A percentile compares a stretch with the other conserved stretches of the same genome.
Evolutionary conservation across 306 rosid genomes (phyloP).

Genomic region (Glycine soja): DNA sequence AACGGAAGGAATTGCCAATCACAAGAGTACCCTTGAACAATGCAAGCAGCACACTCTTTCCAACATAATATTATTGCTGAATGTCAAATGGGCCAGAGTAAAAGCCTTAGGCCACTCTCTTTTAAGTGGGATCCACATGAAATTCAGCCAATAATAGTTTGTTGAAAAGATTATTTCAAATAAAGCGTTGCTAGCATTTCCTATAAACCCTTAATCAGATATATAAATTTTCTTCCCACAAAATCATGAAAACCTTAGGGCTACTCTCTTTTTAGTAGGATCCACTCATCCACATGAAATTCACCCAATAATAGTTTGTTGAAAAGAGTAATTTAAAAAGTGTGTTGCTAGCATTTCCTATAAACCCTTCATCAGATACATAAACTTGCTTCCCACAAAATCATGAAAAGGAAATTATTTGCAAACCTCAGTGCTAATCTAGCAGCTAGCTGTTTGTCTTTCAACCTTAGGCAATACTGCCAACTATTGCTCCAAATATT

Average conservation of each 20-base stretch:
- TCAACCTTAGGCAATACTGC: slow-evolving; percentile 98
- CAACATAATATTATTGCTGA: neutral
- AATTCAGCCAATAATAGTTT: neutral
- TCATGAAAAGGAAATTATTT: slow-evolving; percentile 40
- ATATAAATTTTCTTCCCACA: slow-evolving; percentile 37
- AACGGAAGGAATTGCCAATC: slow-evolving; percentile 22
- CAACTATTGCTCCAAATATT: slow-evolving; percentile 83
- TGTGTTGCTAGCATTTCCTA: neutral
- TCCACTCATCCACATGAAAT: neutral
- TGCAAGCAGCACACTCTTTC: neutral
- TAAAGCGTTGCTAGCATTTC: neutral
- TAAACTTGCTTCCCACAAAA: slow-evolving; percentile 38
- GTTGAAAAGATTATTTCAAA: neutral
- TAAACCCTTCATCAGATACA: slow-evolving; percentile 2
- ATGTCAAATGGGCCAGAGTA: neutral
- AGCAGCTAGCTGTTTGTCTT: slow-evolving; percentile 90
- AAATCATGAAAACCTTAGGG: slow-evolving; percentile 13
- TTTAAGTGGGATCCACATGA: neutral
- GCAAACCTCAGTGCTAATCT: slow-evolving; percentile 87
- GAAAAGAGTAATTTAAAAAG: neutral
- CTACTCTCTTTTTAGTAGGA: neutral
- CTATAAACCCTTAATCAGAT: neutral
- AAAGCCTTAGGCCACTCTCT: neutral
- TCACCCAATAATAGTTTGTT: neutral
- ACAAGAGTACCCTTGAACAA: neutral